Evolutionary conservation across 208 protist genomes (phyloP).

Genomic region (Dictyostelium gargantuum): DNA sequence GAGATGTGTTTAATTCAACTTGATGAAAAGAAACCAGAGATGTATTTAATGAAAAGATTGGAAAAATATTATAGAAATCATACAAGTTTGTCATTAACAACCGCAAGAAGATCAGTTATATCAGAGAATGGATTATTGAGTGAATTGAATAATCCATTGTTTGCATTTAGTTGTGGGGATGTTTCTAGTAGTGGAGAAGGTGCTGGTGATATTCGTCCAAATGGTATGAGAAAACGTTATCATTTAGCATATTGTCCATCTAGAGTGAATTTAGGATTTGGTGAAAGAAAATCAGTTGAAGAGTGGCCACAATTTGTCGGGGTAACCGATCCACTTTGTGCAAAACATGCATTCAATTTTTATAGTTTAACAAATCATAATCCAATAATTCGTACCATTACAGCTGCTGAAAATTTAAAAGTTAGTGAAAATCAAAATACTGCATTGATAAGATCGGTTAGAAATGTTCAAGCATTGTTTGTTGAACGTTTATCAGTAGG

Average conservation of each 20-base stretch:
- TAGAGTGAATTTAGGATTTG: conserved; percentile 50
- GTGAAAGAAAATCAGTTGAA: conserved; percentile 47
- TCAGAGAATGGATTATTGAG: neutral
- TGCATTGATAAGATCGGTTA: conserved; percentile 11
- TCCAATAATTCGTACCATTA: conserved; percentile 38
- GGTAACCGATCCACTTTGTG: conserved; percentile 43
- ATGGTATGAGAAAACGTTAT: conserved; percentile 36
- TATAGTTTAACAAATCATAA: conserved; percentile 47
- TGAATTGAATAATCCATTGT: conserved; percentile 5
- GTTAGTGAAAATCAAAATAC: conserved; percentile 64
- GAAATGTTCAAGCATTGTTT: conserved; percentile 66
- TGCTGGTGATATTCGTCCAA: neutral
- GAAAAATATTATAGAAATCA: conserved; percentile 6
- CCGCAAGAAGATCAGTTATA: conserved; percentile 7
- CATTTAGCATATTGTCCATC: conserved; percentile 56
- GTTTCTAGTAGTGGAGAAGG: neutral
- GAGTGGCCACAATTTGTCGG: conserved; percentile 63
- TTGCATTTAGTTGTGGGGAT: neutral
- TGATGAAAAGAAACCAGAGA: neutral
- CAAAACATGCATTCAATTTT: conserved; percentile 34
- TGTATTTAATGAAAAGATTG: neutral
- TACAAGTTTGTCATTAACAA: neutral
- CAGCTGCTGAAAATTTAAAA: conserved; percentile 53
- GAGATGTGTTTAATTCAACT: neutral
- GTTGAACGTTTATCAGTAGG: conserved; percentile 42